Percentiles rank a stretch among this genome's conserved stretches.
Evolutionary conservation across 2,329 filamentous ascomycete genomes (phyloP).

Genomic region (Diplodia mutila): DNA sequence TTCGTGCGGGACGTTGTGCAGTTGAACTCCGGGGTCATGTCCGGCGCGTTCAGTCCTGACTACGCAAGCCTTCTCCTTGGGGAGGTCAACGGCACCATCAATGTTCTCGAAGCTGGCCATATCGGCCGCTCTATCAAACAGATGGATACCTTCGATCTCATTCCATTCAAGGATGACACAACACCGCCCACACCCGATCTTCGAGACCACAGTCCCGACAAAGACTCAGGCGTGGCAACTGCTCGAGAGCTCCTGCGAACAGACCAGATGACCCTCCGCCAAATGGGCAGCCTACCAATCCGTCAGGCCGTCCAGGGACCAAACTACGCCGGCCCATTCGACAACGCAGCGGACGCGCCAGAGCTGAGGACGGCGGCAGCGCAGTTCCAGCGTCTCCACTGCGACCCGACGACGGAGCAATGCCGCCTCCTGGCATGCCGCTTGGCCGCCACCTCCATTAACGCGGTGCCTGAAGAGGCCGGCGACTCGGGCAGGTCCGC

Average conservation of each 20-base stretch:
- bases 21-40: conserved; percentile 60
- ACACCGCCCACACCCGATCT: background rate
- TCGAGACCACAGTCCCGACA: background rate
- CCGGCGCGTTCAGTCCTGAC: conserved; percentile 61
- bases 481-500: conserved; percentile 46
- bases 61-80: conserved; percentile 60
- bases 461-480: conserved; percentile 42
- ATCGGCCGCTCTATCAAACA: conserved; percentile 38
- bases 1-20: conserved; percentile 55
- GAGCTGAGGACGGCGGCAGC: conserved; percentile 36
- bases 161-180: background rate
- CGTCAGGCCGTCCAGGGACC: conserved; percentile 52
- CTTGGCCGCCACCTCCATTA: conserved; percentile 33
- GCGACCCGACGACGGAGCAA: conserved; percentile 27
- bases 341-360: conserved; percentile 33
- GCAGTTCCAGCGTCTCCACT: conserved; percentile 39
- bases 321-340: conserved; percentile 46
- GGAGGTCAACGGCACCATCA: conserved; percentile 59
- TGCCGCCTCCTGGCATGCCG: conserved; percentile 37
- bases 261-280: conserved; percentile 40
- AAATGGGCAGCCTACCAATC: conserved; percentile 49
- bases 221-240: conserved; percentile 33
- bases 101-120: conserved; percentile 52
- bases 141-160: conserved; percentile 36
- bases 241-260: conserved; percentile 37